Evolutionary conservation across 805 yeast genomes (phyloP).

Genomic region (Candida koratica): DNA sequence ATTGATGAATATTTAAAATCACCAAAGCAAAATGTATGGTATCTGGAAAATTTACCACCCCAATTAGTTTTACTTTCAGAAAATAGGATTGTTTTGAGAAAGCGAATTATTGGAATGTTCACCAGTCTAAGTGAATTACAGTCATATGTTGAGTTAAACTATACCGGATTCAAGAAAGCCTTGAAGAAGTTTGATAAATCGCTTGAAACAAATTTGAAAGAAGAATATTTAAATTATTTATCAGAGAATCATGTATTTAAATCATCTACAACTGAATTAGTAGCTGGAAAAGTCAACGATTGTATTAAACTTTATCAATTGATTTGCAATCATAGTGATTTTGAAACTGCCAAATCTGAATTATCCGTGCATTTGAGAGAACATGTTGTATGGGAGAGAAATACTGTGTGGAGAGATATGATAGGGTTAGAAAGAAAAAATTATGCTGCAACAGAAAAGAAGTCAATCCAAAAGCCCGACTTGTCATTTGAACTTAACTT

Average conservation of each 20-base stretch:
- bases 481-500: constrained; percentile 15
- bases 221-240: constrained; percentile 43
- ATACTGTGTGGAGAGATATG: constrained; percentile 56
- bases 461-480: constrained; percentile 12
- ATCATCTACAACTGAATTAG: constrained; percentile 24
- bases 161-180: constrained; percentile 51
- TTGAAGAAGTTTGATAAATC: constrained; percentile 53
- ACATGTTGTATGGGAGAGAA: constrained; percentile 54
- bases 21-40: constrained; percentile 34
- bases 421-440: constrained; percentile 64
- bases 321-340: constrained; percentile 37
- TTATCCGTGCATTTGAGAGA: constrained; percentile 54
- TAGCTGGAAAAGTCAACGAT: constrained; percentile 31
- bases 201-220: constrained; percentile 41
- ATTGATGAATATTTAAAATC: constrained; percentile 37
- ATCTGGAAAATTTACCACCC: constrained; percentile 26
- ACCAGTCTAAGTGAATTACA: constrained; percentile 47
- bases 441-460: constrained; percentile 55
- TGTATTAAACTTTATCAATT: constrained; percentile 35
- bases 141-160: constrained; percentile 48
- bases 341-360: constrained; percentile 48
- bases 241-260: constrained; percentile 42
- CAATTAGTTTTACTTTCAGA: constrained; percentile 42
- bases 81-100: constrained; percentile 45
- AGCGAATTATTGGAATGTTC: constrained; percentile 41